A percentile compares a stretch with the other conserved stretches of the same genome.
phyloP scores from a whole-genome alignment of 352 stramenopile species.

The Phytopythium vexans region DNA sequence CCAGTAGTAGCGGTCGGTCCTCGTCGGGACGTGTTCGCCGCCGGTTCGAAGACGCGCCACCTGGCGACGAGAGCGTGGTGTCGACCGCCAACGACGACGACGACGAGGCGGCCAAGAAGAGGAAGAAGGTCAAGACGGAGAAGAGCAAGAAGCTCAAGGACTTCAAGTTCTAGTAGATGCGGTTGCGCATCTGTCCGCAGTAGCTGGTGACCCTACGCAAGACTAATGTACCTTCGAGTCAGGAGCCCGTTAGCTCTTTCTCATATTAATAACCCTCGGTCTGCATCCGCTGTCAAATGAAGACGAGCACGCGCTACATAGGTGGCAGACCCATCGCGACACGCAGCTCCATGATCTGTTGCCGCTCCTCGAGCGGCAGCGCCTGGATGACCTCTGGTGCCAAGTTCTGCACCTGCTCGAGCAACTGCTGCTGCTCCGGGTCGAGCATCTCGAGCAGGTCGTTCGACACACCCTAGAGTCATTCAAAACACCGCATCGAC shows the following conservation, averaged over 20 bases:
- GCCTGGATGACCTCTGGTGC: slow-evolving; percentile 79
- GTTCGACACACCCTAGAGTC: slow-evolving; percentile 61
- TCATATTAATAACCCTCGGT: not conserved
- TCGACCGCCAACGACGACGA: slow-evolving; percentile 33
- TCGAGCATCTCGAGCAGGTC: slow-evolving; percentile 70
- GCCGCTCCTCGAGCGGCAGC: slow-evolving; percentile 60
- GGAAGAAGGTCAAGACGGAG: slow-evolving; percentile 71
- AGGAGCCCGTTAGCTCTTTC: too few species aligned
- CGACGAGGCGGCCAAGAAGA: slow-evolving; percentile 57
- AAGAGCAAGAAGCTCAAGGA: slow-evolving; percentile 85
- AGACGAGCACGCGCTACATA: slow-evolving; percentile 24
- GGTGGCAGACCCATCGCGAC: slow-evolving; percentile 75
- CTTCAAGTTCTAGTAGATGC: slow-evolving; percentile 83
- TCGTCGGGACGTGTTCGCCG: slow-evolving; percentile 58
- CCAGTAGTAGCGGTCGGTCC: slow-evolving; percentile 30
- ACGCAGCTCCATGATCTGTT: slow-evolving; percentile 82
- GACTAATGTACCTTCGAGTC: too few species aligned
- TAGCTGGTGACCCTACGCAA: too few species aligned
- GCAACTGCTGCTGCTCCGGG: slow-evolving; percentile 70
- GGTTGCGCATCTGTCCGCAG: too few species aligned
- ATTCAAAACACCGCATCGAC: not conserved
- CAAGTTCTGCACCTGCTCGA: slow-evolving; percentile 80
- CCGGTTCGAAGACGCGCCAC: slow-evolving; percentile 64
- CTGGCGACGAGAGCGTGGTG: slow-evolving; percentile 17
- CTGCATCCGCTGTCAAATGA: not conserved